Percentiles rank a stretch among this genome's conserved stretches.
Evolutionary conservation across 2,329 filamentous ascomycete genomes (phyloP).

Genomic region (Fusarium sp.): DNA sequence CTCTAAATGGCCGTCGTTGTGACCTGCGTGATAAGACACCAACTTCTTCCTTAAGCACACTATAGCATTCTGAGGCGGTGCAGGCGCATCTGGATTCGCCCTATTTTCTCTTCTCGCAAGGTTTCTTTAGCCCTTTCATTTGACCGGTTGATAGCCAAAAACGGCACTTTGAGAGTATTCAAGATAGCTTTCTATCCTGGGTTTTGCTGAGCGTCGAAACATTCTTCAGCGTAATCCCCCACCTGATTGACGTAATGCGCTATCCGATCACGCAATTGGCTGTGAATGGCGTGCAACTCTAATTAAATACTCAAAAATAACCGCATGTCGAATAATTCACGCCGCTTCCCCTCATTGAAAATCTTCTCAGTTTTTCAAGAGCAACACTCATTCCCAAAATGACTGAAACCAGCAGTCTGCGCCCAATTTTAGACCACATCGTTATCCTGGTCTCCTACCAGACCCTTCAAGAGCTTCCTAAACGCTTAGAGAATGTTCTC

Average conservation of each 20-base stretch:
- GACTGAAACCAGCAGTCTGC: not conserved
- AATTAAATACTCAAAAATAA: not conserved
- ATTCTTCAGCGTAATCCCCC: fast-evolving
- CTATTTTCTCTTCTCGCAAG: no score
- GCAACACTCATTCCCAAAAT: fast-evolving
- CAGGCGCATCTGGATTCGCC: no score
- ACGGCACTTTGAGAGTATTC: not conserved
- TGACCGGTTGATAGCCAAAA: no score
- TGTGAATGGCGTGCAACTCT: not conserved
- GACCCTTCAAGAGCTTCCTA: constrained; percentile 21
- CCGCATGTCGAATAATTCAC: not conserved
- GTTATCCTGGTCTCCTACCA: constrained; percentile 31
- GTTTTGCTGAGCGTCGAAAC: not conserved
- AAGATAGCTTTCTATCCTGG: not conserved
- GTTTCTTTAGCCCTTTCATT: no score
- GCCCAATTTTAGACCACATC: constrained; percentile 32
- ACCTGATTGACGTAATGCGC: constrained; percentile 18
- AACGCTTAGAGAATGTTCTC: constrained; percentile 7
- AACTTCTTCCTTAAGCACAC: no score
- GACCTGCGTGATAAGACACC: no score
- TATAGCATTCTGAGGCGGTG: no score
- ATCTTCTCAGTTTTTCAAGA: no score
- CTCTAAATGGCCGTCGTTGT: no score
- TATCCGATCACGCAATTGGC: constrained; percentile 30
- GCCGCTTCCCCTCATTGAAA: not conserved